A percentile compares a stretch with the other conserved stretches of the same genome.
phyloP scores from a whole-genome alignment of 2,329 filamentous ascomycete species.

The Epichloe scottii region DNA sequence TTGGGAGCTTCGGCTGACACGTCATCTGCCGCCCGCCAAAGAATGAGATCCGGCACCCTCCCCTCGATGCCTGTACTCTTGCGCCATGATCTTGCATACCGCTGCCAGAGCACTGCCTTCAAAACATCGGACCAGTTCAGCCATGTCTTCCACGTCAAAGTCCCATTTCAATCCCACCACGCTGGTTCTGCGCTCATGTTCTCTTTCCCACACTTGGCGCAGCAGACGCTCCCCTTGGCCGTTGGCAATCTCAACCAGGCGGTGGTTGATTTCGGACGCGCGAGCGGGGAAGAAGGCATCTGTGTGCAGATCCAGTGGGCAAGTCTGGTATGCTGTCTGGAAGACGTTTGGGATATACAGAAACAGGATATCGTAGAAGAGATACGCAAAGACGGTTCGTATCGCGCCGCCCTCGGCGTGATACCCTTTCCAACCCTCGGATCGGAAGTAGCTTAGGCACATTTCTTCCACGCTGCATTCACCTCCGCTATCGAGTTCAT shows the following conservation, averaged over 20 bases:
- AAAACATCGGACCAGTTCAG: conserved; percentile 70
- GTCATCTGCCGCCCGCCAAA: conserved; percentile 49
- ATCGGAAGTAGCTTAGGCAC: conserved; percentile 78
- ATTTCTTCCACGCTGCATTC: conserved; percentile 88
- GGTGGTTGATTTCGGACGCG: conserved; percentile 79
- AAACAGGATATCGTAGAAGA: conserved; percentile 91
- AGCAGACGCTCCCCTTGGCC: conserved; percentile 60
- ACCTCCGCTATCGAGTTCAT: conserved; percentile 53
- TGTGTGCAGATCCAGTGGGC: conserved; percentile 82
- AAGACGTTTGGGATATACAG: conserved; percentile 93
- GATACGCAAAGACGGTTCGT: conserved; percentile 77
- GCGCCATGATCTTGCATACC: conserved; percentile 86
- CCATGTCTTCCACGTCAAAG: conserved; percentile 64
- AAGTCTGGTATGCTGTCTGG: conserved; percentile 89
- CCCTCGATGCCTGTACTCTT: conserved; percentile 84
- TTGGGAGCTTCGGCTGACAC: conserved; percentile 2
- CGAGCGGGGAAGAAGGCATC: conserved; percentile 82
- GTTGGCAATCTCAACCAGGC: conserved; percentile 78
- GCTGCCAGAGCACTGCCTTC: conserved; percentile 66
- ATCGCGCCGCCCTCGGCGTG: conserved; percentile 87
- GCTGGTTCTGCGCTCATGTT: conserved; percentile 63
- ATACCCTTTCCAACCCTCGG: conserved; percentile 83
- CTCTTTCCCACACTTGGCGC: conserved; percentile 51
- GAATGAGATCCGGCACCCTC: conserved; percentile 81
- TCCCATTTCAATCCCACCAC: conserved; percentile 90